A percentile compares a stretch with the other conserved stretches of the same genome.
These are phyloP conservation scores for Groenewaldozyma auringiensis DNA, from an alignment of 1,139 yeast genomes.

Conservation along the genomic window DNA sequence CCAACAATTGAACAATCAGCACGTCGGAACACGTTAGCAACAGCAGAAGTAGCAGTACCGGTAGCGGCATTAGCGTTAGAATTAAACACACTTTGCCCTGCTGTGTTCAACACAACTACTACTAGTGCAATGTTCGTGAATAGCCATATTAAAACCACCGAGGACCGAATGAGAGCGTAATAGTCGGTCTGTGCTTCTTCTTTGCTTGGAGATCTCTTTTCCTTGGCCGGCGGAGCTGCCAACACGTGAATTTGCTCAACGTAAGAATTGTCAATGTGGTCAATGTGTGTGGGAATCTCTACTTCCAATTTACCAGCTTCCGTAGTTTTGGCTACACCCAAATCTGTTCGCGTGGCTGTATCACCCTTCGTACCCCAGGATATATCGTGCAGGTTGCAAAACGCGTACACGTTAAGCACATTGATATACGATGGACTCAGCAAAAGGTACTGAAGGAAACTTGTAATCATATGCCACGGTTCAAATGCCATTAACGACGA, in stretches of 20 bases:
- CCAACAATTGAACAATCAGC: slow-evolving; percentile 22
- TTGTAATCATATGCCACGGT: slow-evolving; percentile 72
- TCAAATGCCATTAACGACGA: slow-evolving; percentile 71
- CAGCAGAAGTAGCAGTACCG: slow-evolving; percentile 12
- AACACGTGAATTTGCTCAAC: slow-evolving; percentile 30
- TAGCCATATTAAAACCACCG: slow-evolving; percentile 77
- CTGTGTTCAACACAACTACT: slow-evolving; percentile 65
- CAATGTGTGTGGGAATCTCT: slow-evolving; percentile 55
- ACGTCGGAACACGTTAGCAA: slow-evolving; percentile 13
- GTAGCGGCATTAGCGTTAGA: slow-evolving; percentile 7
- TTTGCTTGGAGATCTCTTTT: slow-evolving; percentile 16
- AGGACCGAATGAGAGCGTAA: slow-evolving; percentile 68
- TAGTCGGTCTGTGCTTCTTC: slow-evolving; percentile 40
- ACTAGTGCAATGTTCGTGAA: slow-evolving; percentile 56
- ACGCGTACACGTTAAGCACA: slow-evolving; percentile 72
- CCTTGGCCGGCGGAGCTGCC: slow-evolving; percentile 23
- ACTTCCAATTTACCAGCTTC: slow-evolving; percentile 49
- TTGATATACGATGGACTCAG: slow-evolving; percentile 72
- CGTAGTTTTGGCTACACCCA: slow-evolving; percentile 61
- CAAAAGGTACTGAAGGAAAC: slow-evolving; percentile 61
- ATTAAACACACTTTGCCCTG: slow-evolving; percentile 39
- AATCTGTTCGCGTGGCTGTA: slow-evolving; percentile 56
- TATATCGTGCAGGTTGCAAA: slow-evolving; percentile 89
- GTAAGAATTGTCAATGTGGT: slow-evolving; percentile 57
- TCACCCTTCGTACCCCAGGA: slow-evolving; percentile 98